These are phyloP conservation scores for Triangularia verruculosa DNA, from an alignment of 2,329 filamentous ascomycete genomes.

Conservation along the genomic window DNA sequence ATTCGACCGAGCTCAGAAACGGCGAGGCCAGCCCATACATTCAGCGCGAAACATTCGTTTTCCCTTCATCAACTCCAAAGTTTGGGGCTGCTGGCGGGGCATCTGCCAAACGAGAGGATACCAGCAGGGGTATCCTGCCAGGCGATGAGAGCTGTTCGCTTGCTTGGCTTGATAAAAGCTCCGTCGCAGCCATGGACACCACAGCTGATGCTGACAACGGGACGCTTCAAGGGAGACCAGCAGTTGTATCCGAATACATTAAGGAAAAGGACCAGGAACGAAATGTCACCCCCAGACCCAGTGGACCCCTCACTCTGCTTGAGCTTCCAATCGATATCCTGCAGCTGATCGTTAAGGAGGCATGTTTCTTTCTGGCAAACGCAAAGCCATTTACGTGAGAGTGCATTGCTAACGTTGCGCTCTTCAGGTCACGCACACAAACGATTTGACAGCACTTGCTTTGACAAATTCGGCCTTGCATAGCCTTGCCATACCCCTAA, in stretches of 20 bases:
- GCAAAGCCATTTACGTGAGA: neutral
- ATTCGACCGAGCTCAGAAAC: neutral
- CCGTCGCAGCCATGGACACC: constrained; percentile 19
- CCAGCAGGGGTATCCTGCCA: constrained; percentile 7
- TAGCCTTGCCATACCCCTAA: constrained; percentile 69
- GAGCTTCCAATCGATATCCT: constrained; percentile 77
- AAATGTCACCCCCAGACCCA: constrained; percentile 51
- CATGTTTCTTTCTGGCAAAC: constrained; percentile 35
- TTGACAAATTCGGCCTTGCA: constrained; percentile 77
- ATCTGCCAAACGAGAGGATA: neutral
- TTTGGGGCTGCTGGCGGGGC: neutral
- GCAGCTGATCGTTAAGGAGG: constrained; percentile 76
- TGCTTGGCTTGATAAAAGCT: constrained; percentile 12
- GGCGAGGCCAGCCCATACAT: neutral
- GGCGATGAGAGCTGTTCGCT: constrained; percentile 11
- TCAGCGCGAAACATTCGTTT: neutral
- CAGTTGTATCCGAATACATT: constrained; percentile 40
- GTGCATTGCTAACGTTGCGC: constrained; percentile 11
- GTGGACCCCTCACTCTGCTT: constrained; percentile 61
- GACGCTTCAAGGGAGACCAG: constrained; percentile 20
- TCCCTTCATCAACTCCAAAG: neutral
- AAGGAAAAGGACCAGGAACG: constrained; percentile 61
- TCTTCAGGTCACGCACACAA: constrained; percentile 70
- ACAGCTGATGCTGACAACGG: constrained; percentile 23
- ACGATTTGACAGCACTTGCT: constrained; percentile 75